Percentiles rank a stretch among this genome's conserved stretches.
Evolutionary conservation across 2,329 filamentous ascomycete species (phyloP).

Genomic region (Fusarium verticillioides): DNA sequence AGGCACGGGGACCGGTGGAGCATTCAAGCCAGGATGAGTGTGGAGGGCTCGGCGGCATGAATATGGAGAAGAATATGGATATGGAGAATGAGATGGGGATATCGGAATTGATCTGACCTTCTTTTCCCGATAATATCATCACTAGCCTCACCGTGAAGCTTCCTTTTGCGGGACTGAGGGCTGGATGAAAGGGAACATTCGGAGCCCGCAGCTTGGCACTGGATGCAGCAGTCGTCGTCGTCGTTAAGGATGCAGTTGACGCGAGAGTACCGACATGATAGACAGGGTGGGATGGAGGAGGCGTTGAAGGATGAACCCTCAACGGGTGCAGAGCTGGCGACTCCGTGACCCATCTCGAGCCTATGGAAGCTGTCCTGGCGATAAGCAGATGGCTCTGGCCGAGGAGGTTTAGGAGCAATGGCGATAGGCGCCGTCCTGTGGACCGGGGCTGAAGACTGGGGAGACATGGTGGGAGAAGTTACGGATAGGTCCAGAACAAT

Average conservation of each 20-base stretch:
- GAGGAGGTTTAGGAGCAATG: conserved; percentile 70
- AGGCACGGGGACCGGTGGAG: conserved; percentile 30
- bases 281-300: conserved; percentile 68
- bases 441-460: conserved; percentile 58
- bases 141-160: conserved; percentile 72
- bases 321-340: conserved; percentile 59
- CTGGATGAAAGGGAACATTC: conserved; percentile 83
- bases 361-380: conserved; percentile 60
- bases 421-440: conserved; percentile 72
- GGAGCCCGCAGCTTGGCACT: conserved; percentile 81
- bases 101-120: conserved; percentile 65
- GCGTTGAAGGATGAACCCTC: conserved; percentile 58
- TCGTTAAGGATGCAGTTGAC: conserved; percentile 80
- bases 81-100: conserved; percentile 18
- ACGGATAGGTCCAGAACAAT: conserved; percentile 24
- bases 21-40: conserved; percentile 31
- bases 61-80: conserved; percentile 26
- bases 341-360: conserved; percentile 61
- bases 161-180: conserved; percentile 82
- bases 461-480: conserved; percentile 58
- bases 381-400: conserved; percentile 53
- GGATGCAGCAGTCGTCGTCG: conserved; percentile 79
- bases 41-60: conserved; percentile 28
- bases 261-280: conserved; percentile 79
- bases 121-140: conserved; percentile 73